Conservation (phyloP, 2,329 filamentous ascomycete species). For the Gaeumannomyces tritici region DNA sequence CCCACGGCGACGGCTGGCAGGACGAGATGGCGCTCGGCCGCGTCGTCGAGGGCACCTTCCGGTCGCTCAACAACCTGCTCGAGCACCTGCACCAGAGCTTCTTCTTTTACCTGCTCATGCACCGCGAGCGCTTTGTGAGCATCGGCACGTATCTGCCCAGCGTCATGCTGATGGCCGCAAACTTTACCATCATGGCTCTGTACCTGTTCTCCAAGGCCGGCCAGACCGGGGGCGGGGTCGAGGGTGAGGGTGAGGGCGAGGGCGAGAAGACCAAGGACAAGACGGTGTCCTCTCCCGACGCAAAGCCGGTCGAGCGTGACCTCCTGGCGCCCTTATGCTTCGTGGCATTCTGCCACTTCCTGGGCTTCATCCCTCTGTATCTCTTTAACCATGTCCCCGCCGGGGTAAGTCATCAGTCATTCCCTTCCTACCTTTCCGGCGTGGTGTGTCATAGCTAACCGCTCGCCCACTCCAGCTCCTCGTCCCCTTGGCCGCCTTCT, state of each 20-base stretch:
- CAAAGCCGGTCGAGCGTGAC: constrained; percentile 45
- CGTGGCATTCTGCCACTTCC: constrained; percentile 62
- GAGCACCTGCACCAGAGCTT: constrained; percentile 98
- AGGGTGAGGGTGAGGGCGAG: constrained; percentile 7
- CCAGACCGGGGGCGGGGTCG: constrained; percentile 20
- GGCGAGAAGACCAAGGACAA: constrained; percentile 18
- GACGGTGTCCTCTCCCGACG: constrained; percentile 7
- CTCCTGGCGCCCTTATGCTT: constrained; percentile 65
- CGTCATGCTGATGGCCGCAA: constrained; percentile 92
- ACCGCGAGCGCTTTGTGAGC: constrained; percentile 86
- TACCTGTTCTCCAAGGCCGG: constrained; percentile 90
- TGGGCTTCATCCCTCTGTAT: constrained; percentile 73
- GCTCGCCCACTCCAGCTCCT: constrained; percentile 39
- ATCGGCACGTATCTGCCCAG: constrained; percentile 96
- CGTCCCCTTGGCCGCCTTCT: constrained; percentile 45
- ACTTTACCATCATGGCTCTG: constrained; percentile 93
- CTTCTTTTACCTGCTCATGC: constrained; percentile 96
- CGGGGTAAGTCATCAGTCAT: constrained; percentile 38
- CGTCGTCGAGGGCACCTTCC: constrained; percentile 80
- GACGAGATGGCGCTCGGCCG: constrained; percentile 95
- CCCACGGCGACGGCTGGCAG: constrained; percentile 86
- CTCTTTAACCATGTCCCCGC: constrained; percentile 69
- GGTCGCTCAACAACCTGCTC: constrained; percentile 90
- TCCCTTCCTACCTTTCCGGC: neutral
- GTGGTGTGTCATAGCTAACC: neutral